Conservation (phyloP, 345 rosid genomes). For the Noccaea caerulescens region DNA sequence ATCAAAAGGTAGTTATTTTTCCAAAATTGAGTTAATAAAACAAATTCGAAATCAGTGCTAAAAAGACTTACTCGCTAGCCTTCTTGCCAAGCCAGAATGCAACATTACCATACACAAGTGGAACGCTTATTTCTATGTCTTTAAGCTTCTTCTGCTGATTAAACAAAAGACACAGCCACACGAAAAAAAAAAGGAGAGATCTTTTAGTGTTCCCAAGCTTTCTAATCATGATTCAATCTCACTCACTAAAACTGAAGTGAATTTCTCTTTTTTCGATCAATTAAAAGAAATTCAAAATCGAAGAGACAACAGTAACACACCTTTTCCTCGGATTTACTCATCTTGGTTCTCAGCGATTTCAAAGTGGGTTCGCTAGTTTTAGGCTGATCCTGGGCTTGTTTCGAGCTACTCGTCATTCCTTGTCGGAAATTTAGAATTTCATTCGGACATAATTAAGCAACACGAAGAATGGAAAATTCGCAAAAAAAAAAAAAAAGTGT, state of each 20-base stretch:
- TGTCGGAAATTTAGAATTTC: slow-evolving; percentile 30
- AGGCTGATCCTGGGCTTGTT: slow-evolving; percentile 53
- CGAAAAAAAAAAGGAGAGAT: neutral
- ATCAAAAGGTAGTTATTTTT: too few species aligned
- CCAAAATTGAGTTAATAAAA: too few species aligned
- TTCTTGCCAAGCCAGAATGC: slow-evolving; percentile 87
- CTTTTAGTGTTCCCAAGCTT: neutral
- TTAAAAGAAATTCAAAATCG: neutral
- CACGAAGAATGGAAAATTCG: neutral
- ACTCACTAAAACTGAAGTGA: neutral
- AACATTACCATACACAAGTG: slow-evolving; percentile 71
- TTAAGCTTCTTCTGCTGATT: slow-evolving; percentile 64
- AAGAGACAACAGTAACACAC: slow-evolving; percentile 5
- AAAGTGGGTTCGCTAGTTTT: slow-evolving; percentile 45
- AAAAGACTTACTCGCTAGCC: slow-evolving; percentile 66
- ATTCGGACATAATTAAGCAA: neutral
- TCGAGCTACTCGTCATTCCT: slow-evolving; percentile 48
- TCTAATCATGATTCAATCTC: neutral
- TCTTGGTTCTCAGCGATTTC: slow-evolving; percentile 51
- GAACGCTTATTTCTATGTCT: slow-evolving; percentile 74
- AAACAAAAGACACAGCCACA: too few species aligned
- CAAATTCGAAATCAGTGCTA: too few species aligned
- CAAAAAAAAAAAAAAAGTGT: neutral
- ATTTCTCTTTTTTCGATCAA: too few species aligned
- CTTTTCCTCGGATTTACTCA: slow-evolving; percentile 64